phyloP scores from a whole-genome alignment of 768 basidiomycete genomes.

The Agaricus bisporus region DNA sequence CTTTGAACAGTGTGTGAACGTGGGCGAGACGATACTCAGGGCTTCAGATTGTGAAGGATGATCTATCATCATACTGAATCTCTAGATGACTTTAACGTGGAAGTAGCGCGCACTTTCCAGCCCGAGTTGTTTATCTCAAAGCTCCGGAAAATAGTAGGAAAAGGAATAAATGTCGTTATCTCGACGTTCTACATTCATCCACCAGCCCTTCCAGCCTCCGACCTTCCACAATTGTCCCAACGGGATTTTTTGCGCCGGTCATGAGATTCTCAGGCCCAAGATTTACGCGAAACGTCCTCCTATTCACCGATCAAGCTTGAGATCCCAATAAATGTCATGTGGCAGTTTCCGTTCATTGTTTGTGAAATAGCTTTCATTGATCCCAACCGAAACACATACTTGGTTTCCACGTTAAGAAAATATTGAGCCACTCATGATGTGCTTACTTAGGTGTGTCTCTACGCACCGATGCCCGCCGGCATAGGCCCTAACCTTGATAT shows the following conservation, averaged over 20 bases:
- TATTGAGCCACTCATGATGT: too few species aligned
- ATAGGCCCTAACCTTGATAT: neutral
- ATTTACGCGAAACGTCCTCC: neutral
- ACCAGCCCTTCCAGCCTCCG: neutral
- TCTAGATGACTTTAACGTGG: too few species aligned
- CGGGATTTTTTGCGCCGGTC: constrained; percentile 5
- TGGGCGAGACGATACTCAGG: too few species aligned
- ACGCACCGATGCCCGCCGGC: neutral
- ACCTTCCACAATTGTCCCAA: constrained; percentile 2
- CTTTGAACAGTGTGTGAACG: too few species aligned
- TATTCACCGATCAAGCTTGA: constrained; percentile 1
- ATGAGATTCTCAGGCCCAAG: neutral
- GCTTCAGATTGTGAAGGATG: too few species aligned
- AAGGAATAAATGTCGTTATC: neutral
- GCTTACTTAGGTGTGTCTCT: neutral
- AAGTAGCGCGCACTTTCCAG: too few species aligned
- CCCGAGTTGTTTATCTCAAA: too few species aligned
- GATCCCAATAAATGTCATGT: neutral
- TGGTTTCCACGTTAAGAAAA: too few species aligned
- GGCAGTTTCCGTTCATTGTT: neutral
- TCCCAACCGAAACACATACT: too few species aligned
- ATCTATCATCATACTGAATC: too few species aligned
- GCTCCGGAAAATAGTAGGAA: neutral
- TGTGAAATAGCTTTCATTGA: too few species aligned
- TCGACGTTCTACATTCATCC: neutral